A percentile compares a stretch with the other conserved stretches of the same genome.
These are phyloP conservation scores for Ceratobasidium sp. DNA, from an alignment of 1,284 basidiomycete genomes.

Conservation along the genomic window DNA sequence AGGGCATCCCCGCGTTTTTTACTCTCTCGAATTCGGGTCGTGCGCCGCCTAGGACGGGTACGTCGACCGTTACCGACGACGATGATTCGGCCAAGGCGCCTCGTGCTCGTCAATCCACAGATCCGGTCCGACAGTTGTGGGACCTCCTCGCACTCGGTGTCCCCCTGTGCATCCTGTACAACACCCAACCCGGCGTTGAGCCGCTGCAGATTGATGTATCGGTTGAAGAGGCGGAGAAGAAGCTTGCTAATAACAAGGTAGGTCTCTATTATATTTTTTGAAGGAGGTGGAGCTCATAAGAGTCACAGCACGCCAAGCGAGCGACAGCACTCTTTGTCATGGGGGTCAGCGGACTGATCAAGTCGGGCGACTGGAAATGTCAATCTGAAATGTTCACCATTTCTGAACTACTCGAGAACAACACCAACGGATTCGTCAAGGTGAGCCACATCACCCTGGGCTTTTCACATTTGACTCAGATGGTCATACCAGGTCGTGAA, in stretches of 20 bases:
- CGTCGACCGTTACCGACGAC: constrained; percentile 42
- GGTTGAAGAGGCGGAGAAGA: constrained; percentile 72
- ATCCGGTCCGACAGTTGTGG: constrained; percentile 93
- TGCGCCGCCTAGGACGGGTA: constrained; percentile 51
- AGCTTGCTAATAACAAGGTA: constrained; percentile 49
- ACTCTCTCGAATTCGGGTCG: constrained; percentile 45
- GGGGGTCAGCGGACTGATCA: constrained; percentile 49
- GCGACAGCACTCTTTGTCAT: constrained; percentile 83
- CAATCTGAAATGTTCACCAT: constrained; percentile 68
- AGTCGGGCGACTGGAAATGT: constrained; percentile 58
- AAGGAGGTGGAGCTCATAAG: neutral
- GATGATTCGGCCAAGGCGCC: constrained; percentile 48
- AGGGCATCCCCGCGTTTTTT: constrained; percentile 74
- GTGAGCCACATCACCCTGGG: constrained; percentile 56
- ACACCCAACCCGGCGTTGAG: constrained; percentile 75
- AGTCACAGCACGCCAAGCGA: constrained; percentile 59
- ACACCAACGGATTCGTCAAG: constrained; percentile 95
- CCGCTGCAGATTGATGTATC: constrained; percentile 63
- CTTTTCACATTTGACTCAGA: constrained; percentile 7
- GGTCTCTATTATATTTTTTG: constrained; percentile 41
- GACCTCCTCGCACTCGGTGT: constrained; percentile 92
- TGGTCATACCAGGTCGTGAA: constrained; percentile 74
- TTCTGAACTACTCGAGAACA: constrained; percentile 80
- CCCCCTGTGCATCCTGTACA: constrained; percentile 94
- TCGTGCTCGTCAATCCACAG: constrained; percentile 71